A percentile compares a stretch with the other conserved stretches of the same genome.
Conservation (phyloP, 164 flowering plant genomes). For the Dillenia turbinata region DNA sequence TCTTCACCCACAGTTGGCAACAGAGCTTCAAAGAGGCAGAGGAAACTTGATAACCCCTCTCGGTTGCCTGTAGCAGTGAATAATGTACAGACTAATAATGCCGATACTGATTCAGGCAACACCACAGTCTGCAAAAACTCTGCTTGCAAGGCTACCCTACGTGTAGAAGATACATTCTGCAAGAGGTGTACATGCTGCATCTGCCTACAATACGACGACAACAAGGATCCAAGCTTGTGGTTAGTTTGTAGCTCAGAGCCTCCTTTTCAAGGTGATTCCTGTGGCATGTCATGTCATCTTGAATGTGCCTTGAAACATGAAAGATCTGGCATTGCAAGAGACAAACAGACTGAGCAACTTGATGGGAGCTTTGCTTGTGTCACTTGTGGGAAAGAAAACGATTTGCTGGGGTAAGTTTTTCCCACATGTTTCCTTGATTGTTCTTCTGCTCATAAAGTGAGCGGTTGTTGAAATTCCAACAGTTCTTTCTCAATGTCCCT, state of each 20-base stretch:
- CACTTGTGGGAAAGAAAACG: slow-evolving; percentile 82
- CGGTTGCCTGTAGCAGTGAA: slow-evolving; percentile 33
- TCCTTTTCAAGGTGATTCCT: slow-evolving; percentile 58
- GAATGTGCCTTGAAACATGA: slow-evolving; percentile 81
- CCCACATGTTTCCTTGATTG: neutral
- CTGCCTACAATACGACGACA: slow-evolving; percentile 80
- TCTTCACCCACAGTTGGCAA: slow-evolving; percentile 30
- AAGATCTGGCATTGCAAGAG: slow-evolving; percentile 56
- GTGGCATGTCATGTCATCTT: slow-evolving; percentile 92
- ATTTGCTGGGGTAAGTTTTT: slow-evolving; percentile 62
- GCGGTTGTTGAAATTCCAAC: too few species aligned
- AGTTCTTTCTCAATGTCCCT: too few species aligned
- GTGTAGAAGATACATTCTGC: slow-evolving; percentile 63
- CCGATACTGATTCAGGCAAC: slow-evolving; percentile 20
- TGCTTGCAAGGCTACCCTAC: slow-evolving; percentile 76
- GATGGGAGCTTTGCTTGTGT: slow-evolving; percentile 83
- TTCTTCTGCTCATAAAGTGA: neutral
- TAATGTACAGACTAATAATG: slow-evolving; percentile 14
- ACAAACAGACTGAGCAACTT: slow-evolving; percentile 26
- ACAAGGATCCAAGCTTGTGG: slow-evolving; percentile 99
- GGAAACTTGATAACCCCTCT: slow-evolving; percentile 59
- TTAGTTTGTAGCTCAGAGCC: slow-evolving; percentile 76
- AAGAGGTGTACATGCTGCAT: slow-evolving; percentile 96
- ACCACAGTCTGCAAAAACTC: slow-evolving; percentile 56
- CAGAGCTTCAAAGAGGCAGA: slow-evolving; percentile 57